Conservation (phyloP, 2,329 filamentous ascomycete species). For the Fusarium haematococcum region DNA sequence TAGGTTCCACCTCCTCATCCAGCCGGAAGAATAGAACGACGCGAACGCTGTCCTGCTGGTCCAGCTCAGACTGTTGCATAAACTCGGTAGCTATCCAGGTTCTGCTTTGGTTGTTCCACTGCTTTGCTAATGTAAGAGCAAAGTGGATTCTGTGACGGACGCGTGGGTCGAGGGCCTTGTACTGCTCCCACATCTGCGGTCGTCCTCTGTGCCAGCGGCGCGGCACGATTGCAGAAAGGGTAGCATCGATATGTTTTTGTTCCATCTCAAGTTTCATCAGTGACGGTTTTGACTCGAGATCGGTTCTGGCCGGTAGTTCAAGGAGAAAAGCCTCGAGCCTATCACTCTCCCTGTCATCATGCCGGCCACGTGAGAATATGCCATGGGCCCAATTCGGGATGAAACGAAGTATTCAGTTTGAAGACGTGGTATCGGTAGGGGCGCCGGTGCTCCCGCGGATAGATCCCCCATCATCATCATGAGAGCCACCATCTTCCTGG, state of each 20-base stretch:
- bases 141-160: neutral
- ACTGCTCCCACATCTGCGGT: neutral
- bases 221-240: neutral
- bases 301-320: neutral
- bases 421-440: neutral
- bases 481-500: neutral
- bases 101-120: neutral
- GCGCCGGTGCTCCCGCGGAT: neutral
- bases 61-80: too few relatives aligned
- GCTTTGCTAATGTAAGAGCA: neutral
- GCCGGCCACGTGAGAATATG: neutral
- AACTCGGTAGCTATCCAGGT: neutral
- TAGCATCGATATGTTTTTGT: neutral
- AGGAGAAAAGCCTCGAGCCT: neutral
- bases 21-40: neutral
- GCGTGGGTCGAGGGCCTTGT: neutral
- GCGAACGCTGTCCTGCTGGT: neutral
- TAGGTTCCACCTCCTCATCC: neutral
- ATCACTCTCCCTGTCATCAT: neutral
- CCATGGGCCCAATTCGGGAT: neutral
- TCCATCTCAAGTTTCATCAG: neutral
- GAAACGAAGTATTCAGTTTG: neutral
- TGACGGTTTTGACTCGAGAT: neutral
- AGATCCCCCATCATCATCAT: neutral
- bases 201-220: neutral